Conservation (phyloP, 2,329 filamentous ascomycete genomes). For the Geosmithia morbida region DNA sequence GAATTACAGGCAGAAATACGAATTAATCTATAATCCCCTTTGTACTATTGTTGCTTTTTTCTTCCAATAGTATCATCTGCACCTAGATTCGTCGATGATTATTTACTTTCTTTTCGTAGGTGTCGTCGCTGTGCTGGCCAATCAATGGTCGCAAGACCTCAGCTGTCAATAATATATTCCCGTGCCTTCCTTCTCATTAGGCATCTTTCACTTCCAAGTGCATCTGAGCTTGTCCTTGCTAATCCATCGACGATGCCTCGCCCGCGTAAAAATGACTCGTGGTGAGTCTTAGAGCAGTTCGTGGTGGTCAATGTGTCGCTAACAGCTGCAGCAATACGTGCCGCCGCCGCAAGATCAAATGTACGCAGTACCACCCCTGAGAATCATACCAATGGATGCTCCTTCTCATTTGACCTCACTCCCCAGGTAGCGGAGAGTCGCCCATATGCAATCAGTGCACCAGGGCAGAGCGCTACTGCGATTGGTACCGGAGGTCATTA, state of each 20-base stretch:
- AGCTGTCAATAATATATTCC: no score
- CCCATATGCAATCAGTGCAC: constrained; percentile 18
- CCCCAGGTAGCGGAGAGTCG: constrained; percentile 14
- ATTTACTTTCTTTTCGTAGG: no score
- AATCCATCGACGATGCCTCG: constrained; percentile 7
- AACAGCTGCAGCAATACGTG: constrained; percentile 17
- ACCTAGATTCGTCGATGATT: no score
- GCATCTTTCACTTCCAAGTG: no score
- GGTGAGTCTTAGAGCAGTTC: constrained; percentile 4
- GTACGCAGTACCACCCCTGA: constrained; percentile 5
- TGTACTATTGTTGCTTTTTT: no score
- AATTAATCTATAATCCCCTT: no score
- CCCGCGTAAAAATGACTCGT: constrained; percentile 8
- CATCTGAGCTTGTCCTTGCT: no score
- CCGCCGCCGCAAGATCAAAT: constrained; percentile 20
- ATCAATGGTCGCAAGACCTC: no score
- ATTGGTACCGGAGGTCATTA: constrained; percentile 10
- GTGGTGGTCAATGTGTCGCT: background rate
- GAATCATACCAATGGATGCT: background rate
- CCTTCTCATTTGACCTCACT: background rate
- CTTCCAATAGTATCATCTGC: no score
- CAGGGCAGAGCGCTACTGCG: constrained; percentile 17
- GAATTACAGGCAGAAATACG: no score
- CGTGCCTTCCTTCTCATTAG: no score
- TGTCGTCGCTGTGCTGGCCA: no score